phyloP scores from a whole-genome alignment of 2,329 filamentous ascomycete genomes.

The Fusarium tanahbumbuense region DNA sequence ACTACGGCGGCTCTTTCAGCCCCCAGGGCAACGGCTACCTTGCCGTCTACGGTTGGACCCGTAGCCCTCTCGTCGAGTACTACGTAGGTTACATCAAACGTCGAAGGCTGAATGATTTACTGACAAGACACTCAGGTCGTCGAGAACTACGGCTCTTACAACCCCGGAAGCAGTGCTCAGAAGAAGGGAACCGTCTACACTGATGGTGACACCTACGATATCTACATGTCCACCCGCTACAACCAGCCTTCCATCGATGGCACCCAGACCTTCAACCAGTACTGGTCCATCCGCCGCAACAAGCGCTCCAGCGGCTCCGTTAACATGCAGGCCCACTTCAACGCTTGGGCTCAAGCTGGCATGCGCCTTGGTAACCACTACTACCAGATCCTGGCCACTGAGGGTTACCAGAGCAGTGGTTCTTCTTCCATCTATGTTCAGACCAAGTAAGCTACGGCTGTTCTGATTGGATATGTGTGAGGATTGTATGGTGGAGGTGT shows the following conservation, averaged over 20 bases:
- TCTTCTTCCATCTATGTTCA: constrained; percentile 20
- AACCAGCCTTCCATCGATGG: constrained; percentile 16
- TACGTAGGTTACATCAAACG: constrained; percentile 2
- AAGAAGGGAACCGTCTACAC: constrained; percentile 17
- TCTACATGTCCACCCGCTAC: constrained; percentile 5
- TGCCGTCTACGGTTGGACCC: constrained; percentile 18
- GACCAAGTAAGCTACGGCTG: background rate
- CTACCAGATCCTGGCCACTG: constrained; percentile 16
- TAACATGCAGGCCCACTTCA: constrained; percentile 25
- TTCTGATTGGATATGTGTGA: background rate
- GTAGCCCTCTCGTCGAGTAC: constrained; percentile 20
- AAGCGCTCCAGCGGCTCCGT: constrained; percentile 14
- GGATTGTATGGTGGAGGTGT: background rate
- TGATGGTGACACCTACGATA: constrained; percentile 18
- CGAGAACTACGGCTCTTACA: constrained; percentile 11
- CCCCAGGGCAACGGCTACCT: constrained; percentile 23
- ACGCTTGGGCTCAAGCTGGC: constrained; percentile 10
- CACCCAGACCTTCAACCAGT: constrained; percentile 10
- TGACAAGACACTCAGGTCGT: background rate
- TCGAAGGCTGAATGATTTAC: too few species aligned
- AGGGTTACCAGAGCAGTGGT: constrained; percentile 28
- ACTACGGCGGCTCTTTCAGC: constrained; percentile 18
- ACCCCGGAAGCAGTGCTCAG: constrained; percentile 2
- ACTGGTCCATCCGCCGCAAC: constrained; percentile 24
- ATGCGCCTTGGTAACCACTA: constrained; percentile 24